Evolutionary conservation across 805 yeast species (phyloP), one percentile per base, ranked within the genome.

Genomic region (Zygotorulaspora florentina): DNA sequence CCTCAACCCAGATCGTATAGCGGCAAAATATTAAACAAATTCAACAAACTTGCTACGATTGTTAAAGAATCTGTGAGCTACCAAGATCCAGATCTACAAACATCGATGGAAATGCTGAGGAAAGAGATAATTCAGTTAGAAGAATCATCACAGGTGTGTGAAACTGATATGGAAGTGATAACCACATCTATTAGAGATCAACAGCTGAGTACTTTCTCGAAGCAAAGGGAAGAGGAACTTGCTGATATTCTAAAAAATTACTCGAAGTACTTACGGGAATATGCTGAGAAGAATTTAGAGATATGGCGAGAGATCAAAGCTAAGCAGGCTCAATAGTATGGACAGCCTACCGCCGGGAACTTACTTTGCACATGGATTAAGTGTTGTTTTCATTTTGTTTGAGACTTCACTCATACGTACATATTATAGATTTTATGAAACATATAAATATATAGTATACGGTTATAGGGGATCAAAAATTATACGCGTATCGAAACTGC

Each of bases 31-130:
- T 50, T 61, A 13, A 59, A 56, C 35, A 56, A 52, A 39, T 59
- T 64, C 39, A 60, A 52, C 43, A 60, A 64, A 43, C 13, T 65
- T 13, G 66, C 67, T 1, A 51, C 50, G 26, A 61, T 62, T 17
- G 65, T 65, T 3, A 64, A 62, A 36, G 69, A 64, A 20, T 48
- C 64, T 2, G 62, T 64, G 11, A 59, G 53, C 39, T 61, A 61
- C 40, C 64, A 58, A 39, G 68, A 64, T 23, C 43, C 57, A 12
- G 64, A 64, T 45, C 59, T 64, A 1, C 44, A 48, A 4, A 29
- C 51, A 1, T 44, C 56, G 8, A 55, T 48, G 8, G 50, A 42
- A 8, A 51, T 53, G 27, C 39, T 65, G 35, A 51, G 48, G 25
- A 51, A 49, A 8, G 69, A 65, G n/a, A 52, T 64, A 1, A 35